phyloP scores from a whole-genome alignment of 2,329 filamentous ascomycete genomes.

The Microdochium bolleyi region DNA sequence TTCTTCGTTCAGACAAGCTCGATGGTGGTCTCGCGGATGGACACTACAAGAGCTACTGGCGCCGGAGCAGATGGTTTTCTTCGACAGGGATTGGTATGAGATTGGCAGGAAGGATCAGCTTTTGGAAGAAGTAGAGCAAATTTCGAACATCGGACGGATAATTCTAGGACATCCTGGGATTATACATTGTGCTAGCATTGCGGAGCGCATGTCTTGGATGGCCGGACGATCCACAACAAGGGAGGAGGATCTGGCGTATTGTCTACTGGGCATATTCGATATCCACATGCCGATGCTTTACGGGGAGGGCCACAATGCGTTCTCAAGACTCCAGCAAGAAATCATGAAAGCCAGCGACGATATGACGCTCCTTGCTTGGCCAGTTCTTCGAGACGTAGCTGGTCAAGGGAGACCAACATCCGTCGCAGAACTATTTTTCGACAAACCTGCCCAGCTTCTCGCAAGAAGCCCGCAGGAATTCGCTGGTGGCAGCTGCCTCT shows the following conservation, averaged over 20 bases:
- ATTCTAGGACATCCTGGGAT: background rate
- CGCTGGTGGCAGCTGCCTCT: background rate
- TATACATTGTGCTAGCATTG: background rate
- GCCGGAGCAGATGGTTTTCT: conserved; percentile 7
- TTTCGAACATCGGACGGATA: conserved; percentile 4
- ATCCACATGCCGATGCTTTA: conserved; percentile 10
- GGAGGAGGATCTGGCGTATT: conserved; percentile 9
- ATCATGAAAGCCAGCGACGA: conserved; percentile 8
- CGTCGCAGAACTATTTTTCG: too few species aligned
- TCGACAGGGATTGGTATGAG: conserved; percentile 5
- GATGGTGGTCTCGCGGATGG: conserved; percentile 7
- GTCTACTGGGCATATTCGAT: conserved; percentile 8
- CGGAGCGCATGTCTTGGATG: conserved; percentile 8
- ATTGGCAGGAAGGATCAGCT: conserved; percentile 2
- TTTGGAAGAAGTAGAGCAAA: conserved; percentile 2
- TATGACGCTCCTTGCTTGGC: conserved; percentile 6
- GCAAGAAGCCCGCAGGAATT: background rate
- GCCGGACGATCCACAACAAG: conserved; percentile 4
- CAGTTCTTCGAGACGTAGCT: background rate
- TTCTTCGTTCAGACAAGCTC: background rate
- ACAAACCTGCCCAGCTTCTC: background rate
- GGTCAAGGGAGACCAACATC: background rate
- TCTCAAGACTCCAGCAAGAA: conserved; percentile 8
- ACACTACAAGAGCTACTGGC: conserved; percentile 11
- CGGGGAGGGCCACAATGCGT: conserved; percentile 7